Conservation (phyloP, 1,139 yeast species). For the Scheffersomyces titani region DNA sequence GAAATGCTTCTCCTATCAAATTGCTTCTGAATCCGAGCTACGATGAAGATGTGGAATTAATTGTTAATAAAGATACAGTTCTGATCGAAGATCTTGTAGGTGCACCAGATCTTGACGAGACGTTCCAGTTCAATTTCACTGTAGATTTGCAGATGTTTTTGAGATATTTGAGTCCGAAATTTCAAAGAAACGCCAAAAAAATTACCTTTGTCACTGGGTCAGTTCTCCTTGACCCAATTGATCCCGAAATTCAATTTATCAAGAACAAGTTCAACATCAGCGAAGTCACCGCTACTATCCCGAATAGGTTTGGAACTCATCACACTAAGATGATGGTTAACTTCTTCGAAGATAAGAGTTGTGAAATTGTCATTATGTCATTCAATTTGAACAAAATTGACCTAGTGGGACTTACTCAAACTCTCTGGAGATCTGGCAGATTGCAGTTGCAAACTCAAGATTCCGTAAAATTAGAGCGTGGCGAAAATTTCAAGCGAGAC, state of each 20-base stretch:
- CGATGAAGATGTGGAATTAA: conserved; percentile 6
- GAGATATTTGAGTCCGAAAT: conserved; percentile 30
- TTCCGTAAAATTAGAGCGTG: conserved; percentile 4
- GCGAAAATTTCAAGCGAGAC: conserved; percentile 32
- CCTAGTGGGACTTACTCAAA: conserved; percentile 59
- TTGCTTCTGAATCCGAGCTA: conserved; percentile 30
- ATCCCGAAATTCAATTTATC: conserved; percentile 12
- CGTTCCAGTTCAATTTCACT: conserved; percentile 53
- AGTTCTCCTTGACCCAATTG: conserved; percentile 15
- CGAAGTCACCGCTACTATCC: conserved; percentile 34
- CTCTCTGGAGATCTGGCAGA: conserved; percentile 62
- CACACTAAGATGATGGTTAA: conserved; percentile 71
- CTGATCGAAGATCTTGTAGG: conserved; percentile 16
- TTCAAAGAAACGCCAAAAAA: conserved; percentile 17
- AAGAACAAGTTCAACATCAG: conserved; percentile 23
- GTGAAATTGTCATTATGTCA: conserved; percentile 58
- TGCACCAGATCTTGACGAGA: conserved; percentile 24
- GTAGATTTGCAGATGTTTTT: conserved; percentile 44
- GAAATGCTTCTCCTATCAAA: conserved; percentile 21
- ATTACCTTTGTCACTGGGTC: conserved; percentile 38
- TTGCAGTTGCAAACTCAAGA: conserved; percentile 18
- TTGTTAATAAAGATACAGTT: conserved; percentile 28
- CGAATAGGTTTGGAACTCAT: conserved; percentile 50
- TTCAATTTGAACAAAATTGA: conserved; percentile 59
- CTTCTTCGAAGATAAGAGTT: conserved; percentile 38